Base-by-base conservation (phyloP, 1,139 yeast genomes). In the Saccharomyces hybrid region DNA sequence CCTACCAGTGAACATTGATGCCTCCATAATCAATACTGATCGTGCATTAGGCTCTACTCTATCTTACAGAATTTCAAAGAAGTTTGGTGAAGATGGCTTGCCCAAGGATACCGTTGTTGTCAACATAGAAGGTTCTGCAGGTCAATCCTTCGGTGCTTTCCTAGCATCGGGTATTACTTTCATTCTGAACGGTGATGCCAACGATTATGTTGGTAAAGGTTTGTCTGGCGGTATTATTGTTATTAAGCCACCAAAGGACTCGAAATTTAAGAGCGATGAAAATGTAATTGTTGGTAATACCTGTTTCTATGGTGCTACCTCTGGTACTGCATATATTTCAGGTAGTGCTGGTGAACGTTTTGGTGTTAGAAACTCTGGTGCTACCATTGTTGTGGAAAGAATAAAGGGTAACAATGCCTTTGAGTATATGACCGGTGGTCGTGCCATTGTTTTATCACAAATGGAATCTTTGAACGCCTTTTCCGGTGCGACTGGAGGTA, bases 401-500 rank as follows among this genome's bases (percentile, higher is more conserved):
- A 68, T 73, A 55, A 86, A 89, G 61, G 99, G 99, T 77, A 97
- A 91, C 71, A 97, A 93, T 72, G 98, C 99, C 55, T 93, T 97
- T 77, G 99, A 93, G 74, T 93, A 93, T 77, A 93, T 93, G 99
- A 90, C 98, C 66, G 98, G 99, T 72, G 99, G 99, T 71, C 84
- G 98, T 67, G 96, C 93, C 58, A 88, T 93, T 69, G 89, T 93
- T 53, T 80, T 93, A 63, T 97, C 98, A 52, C 75, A 84, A 55
- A 88, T 96, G 67, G 98, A 97, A 58, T 84, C 98, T 63, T 87
- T 90, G 77, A 93, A 93, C 72, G 98, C 97, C 49, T 73, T 73
- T 57, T 97, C 99, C 54, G 99, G 99, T 78, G 95, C 95, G 88
- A 91, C 97, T 66, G 99, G 99, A 74, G 99, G 99, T 82, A 93